Percentiles rank a stretch among this genome's conserved stretches.
Evolutionary conservation across 257 asterid species (phyloP).

Genomic region (Petunia axillaris): DNA sequence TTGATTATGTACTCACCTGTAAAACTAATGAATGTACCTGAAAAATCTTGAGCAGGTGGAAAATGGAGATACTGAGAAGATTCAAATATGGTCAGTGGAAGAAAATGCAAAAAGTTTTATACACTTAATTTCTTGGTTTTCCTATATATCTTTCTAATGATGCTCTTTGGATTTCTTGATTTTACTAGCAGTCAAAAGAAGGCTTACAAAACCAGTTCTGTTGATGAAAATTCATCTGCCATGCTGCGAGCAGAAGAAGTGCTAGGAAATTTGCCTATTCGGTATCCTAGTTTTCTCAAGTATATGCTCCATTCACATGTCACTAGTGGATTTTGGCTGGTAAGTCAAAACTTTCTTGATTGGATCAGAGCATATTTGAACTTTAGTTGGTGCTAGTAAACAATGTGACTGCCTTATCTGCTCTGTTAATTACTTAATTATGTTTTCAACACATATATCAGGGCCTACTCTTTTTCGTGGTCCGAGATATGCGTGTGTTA

Average conservation of each 20-base stretch:
- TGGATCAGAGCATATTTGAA: not conserved
- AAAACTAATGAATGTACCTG: not conserved
- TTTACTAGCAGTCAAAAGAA: conserved; percentile 35
- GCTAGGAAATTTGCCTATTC: conserved; percentile 39
- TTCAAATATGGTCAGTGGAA: conserved; percentile 33
- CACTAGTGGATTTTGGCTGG: conserved; percentile 64
- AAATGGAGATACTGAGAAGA: not conserved
- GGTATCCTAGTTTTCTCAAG: conserved; percentile 54
- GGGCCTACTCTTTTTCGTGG: too few relatives aligned
- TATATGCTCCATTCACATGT: conserved; percentile 62
- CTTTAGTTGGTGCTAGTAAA: not conserved
- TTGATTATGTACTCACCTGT: too few relatives aligned
- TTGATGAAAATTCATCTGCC: conserved; percentile 34
- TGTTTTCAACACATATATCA: too few relatives aligned
- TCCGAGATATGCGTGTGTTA: too few relatives aligned
- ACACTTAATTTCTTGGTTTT: not conserved
- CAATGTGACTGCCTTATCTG: too few relatives aligned
- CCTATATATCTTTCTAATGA: conserved; percentile 17
- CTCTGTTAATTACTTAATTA: too few relatives aligned
- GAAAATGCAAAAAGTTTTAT: not conserved
- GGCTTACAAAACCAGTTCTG: conserved; percentile 18
- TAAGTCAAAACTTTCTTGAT: conserved; percentile 34
- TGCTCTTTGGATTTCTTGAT: conserved; percentile 23
- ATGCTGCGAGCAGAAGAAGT: conserved; percentile 47
- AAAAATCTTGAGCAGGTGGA: conserved; percentile 32